Base-by-base conservation (phyloP, 139 green algal genomes). In the Parachlorella kessleri region DNA sequence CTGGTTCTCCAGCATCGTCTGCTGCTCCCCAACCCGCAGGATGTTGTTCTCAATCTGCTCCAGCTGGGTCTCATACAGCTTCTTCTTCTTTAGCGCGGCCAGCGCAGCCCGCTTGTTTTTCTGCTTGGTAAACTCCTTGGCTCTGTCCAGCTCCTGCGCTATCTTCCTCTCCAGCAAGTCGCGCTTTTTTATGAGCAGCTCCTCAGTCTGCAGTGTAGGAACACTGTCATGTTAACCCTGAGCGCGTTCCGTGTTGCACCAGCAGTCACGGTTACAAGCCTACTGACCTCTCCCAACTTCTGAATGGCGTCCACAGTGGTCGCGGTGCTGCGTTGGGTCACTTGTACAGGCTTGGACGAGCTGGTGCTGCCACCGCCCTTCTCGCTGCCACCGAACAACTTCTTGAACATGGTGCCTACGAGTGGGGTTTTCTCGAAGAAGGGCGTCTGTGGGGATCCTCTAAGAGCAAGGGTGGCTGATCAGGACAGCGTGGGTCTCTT, bases 61-160 rank as follows among this genome's bases (percentile, higher is more conserved):
- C 24, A 96, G 80, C 88, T 99, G 93, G n/a, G 38, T 73, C 86
- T 98, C 92, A 63, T 94, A 94, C 80, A 98, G 83, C 79, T 98
- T 98, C 82, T 98, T 98, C 86, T 94, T 94, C 81, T 98, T 98
- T 38, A 99, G 76, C 36, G 91, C 94, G 80, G 94, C 89, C 28
- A 97, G 77, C 35, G 95, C 95, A 26, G 83, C 86, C 41, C 88
- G 69, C 87, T 98, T 98, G 85, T 99, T 98, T 68, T 96, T 95
- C 35, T 82, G 69, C 6, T 83, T 77, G 23, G 86, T 93, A 67
- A 93, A 95, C 73, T 97, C 91, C 75, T 91, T 92, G 8, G 95
- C 94, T 72, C 93, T 95, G 53, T 97, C 85, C 39, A 96, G 81
- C 85, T 97, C 95, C 55, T 85, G 73, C 0, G 87, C 89, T 18